Conservation (phyloP, 441 rosid species). For the Erodium trifolium region DNA sequence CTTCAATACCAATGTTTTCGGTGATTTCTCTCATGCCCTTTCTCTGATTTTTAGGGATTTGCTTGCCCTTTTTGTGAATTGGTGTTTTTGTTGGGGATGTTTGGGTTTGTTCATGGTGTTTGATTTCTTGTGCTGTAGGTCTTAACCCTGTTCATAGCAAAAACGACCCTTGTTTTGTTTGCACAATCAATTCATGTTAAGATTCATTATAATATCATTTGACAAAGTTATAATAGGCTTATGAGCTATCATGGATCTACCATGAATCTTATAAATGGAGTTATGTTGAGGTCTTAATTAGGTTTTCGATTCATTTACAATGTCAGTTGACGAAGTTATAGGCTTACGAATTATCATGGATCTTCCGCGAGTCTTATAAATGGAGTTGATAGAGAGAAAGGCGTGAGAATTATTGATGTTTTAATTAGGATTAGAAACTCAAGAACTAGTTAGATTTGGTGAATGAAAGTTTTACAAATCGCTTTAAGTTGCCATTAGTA, state of each 20-base stretch:
- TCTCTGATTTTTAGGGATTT: not conserved
- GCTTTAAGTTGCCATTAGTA: not conserved
- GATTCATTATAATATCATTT: too few relatives aligned
- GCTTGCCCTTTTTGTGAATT: not conserved
- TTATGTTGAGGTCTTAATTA: too few relatives aligned
- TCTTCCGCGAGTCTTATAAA: too few relatives aligned
- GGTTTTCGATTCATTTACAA: too few relatives aligned
- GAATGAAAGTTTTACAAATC: not conserved
- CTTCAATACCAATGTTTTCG: conserved; percentile 64
- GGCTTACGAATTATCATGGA: too few relatives aligned
- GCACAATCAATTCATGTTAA: not conserved
- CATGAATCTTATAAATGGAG: too few relatives aligned
- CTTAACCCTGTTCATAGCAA: not conserved
- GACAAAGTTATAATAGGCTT: too few relatives aligned
- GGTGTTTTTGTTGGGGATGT: not conserved
- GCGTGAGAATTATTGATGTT: not conserved
- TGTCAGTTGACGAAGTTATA: too few relatives aligned
- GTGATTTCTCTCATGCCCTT: conserved; percentile 25
- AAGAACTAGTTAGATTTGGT: not conserved
- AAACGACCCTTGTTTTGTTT: not conserved
- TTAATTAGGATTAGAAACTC: not conserved
- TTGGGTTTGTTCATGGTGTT: not conserved
- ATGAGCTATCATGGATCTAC: too few relatives aligned
- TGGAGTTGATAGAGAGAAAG: not conserved
- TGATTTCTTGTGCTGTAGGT: not conserved